Evolutionary conservation across 169 alveolate genomes (phyloP).

Genomic region (Plasmodium malariae): DNA sequence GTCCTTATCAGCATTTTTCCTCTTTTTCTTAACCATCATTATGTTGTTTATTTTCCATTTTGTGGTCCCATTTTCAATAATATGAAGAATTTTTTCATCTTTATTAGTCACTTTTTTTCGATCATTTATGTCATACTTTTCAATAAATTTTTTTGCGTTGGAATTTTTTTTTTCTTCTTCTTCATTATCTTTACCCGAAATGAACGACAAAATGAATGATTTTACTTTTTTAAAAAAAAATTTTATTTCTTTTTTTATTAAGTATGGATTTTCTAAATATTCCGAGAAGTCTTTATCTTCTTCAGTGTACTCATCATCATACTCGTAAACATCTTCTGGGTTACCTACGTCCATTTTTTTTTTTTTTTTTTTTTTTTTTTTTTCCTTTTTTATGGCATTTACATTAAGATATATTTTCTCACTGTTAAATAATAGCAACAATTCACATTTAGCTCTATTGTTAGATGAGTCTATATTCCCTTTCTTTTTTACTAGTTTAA

Average conservation of each 20-base stretch:
- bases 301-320: slow-evolving; percentile 11
- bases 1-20: neutral
- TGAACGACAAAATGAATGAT: slow-evolving; percentile 29
- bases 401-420: slow-evolving; percentile 37
- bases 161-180: neutral
- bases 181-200: slow-evolving; percentile 3
- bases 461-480: slow-evolving; percentile 72
- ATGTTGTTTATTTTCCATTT: slow-evolving; percentile 59
- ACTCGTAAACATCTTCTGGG: neutral
- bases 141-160: neutral
- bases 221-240: slow-evolving; percentile 23
- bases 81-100: slow-evolving; percentile 12
- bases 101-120: neutral
- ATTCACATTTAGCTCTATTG: slow-evolving; percentile 63
- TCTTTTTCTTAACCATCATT: slow-evolving; percentile 51
- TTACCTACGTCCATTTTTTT: neutral
- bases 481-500: slow-evolving; percentile 41
- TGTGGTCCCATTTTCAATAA: slow-evolving; percentile 10
- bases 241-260: slow-evolving; percentile 55
- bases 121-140: neutral
- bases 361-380: slow-evolving; percentile 4
- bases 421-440: slow-evolving; percentile 11
- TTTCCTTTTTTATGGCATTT: slow-evolving; percentile 27
- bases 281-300: slow-evolving; percentile 46
- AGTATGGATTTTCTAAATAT: slow-evolving; percentile 67